These are phyloP conservation scores for Oidiodendron maius DNA, from an alignment of 495 filamentous ascomycete genomes.

Conservation along the genomic window DNA sequence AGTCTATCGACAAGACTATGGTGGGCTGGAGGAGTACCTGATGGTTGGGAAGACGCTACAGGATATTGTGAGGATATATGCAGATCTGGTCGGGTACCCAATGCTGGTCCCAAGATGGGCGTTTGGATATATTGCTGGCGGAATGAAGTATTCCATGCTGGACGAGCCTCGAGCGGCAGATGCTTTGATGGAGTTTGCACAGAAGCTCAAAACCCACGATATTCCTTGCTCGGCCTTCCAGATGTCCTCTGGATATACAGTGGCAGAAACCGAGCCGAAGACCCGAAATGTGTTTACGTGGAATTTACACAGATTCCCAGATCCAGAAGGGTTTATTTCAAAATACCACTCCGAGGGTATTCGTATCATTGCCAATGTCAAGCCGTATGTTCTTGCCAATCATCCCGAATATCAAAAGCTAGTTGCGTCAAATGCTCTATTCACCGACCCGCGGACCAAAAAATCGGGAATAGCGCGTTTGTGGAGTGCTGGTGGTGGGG, in stretches of 20 bases:
- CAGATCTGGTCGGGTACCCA: slow-evolving; percentile 59
- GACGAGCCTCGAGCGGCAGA: slow-evolving; percentile 54
- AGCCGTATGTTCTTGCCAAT: slow-evolving; percentile 59
- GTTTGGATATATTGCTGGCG: slow-evolving; percentile 62
- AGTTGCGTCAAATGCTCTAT: slow-evolving; percentile 47
- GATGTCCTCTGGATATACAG: slow-evolving; percentile 66
- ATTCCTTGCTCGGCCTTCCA: slow-evolving; percentile 70
- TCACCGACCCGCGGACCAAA: slow-evolving; percentile 49
- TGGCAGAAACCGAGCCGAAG: slow-evolving; percentile 58
- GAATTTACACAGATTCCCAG: slow-evolving; percentile 60
- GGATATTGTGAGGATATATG: slow-evolving; percentile 58
- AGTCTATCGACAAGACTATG: slow-evolving; percentile 63
- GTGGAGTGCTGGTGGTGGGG: slow-evolving; percentile 63
- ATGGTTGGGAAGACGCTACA: slow-evolving; percentile 58
- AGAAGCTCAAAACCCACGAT: slow-evolving; percentile 51
- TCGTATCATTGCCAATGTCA: slow-evolving; percentile 62
- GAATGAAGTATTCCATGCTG: slow-evolving; percentile 64
- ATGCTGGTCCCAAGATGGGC: slow-evolving; percentile 60
- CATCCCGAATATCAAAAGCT: slow-evolving; percentile 59
- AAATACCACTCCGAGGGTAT: slow-evolving; percentile 58
- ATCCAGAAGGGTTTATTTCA: slow-evolving; percentile 54
- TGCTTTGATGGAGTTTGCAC: slow-evolving; percentile 52
- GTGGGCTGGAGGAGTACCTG: slow-evolving; percentile 64
- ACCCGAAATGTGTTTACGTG: slow-evolving; percentile 68
- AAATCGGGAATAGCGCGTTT: slow-evolving; percentile 51